Percentiles rank a stretch among this genome's conserved stretches.
These are phyloP conservation scores for Exophiala bonariae DNA, from an alignment of 2,329 filamentous ascomycete genomes.

Conservation along the genomic window DNA sequence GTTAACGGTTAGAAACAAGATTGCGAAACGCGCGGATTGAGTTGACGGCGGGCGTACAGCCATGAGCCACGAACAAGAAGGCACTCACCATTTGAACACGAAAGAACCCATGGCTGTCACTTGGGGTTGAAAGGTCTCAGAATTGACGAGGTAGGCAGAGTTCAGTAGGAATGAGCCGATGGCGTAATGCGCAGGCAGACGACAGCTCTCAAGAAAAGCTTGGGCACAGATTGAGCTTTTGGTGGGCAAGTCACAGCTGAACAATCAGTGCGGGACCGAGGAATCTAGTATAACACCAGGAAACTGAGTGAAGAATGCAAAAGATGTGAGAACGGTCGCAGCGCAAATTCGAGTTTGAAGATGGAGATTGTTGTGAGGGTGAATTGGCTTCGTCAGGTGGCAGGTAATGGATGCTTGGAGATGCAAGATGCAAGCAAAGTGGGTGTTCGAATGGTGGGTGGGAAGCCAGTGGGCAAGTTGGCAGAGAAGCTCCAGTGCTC, in stretches of 20 bases:
- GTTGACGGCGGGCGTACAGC: slow-evolving; percentile 1
- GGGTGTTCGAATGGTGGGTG: too few relatives aligned
- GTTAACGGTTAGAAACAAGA: too few relatives aligned
- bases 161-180: slow-evolving; percentile 4
- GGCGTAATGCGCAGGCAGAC: slow-evolving; percentile 19
- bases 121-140: background rate
- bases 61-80: background rate
- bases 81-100: slow-evolving; percentile 28
- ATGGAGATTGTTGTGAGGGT: too few relatives aligned
- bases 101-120: slow-evolving; percentile 27
- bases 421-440: too few relatives aligned
- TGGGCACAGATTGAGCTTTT: slow-evolving; percentile 4
- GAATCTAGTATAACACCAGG: too few relatives aligned
- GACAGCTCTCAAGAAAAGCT: slow-evolving; percentile 20
- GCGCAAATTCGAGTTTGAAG: too few relatives aligned
- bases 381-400: too few relatives aligned
- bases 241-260: background rate
- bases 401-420: too few relatives aligned
- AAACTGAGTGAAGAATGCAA: too few relatives aligned
- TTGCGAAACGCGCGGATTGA: slow-evolving; percentile 4
- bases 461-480: too few relatives aligned
- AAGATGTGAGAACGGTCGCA: too few relatives aligned
- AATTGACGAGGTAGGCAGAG: background rate
- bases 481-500: too few relatives aligned
- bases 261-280: background rate